Conservation (phyloP, 176 grass and related monocot species). For the Dactylis glomerata region DNA sequence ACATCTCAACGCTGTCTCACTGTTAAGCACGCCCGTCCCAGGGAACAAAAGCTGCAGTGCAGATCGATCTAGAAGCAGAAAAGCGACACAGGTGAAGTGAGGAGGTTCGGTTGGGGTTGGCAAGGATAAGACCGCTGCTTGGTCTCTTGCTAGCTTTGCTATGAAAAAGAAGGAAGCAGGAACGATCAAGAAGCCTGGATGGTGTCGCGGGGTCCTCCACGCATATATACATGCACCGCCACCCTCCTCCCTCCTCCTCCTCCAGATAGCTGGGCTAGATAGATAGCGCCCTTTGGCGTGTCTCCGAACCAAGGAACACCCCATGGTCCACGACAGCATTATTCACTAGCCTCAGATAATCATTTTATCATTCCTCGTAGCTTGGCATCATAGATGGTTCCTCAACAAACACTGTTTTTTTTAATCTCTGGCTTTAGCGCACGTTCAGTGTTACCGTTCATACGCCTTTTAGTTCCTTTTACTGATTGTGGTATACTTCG, state of each 20-base stretch:
- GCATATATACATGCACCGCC: background rate
- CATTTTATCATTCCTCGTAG: background rate
- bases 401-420: too few relatives aligned
- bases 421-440: too few relatives aligned
- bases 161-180: background rate
- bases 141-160: background rate
- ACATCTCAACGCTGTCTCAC: background rate
- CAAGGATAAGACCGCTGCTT: conserved; percentile 6
- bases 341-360: background rate
- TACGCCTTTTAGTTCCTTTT: too few relatives aligned
- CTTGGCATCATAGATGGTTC: too few relatives aligned
- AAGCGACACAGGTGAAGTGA: background rate
- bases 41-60: background rate
- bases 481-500: too few relatives aligned
- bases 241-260: background rate
- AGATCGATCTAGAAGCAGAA: conserved; percentile 7
- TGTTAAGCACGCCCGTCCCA: background rate
- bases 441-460: too few relatives aligned
- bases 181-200: background rate
- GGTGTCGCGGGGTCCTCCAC: background rate
- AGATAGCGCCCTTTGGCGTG: conserved; percentile 4
- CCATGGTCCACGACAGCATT: background rate
- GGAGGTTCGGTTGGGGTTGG: background rate
- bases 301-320: conserved; percentile 17
- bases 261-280: background rate